Conservation (phyloP, 345 rosid genomes). For the Turnera subulata region DNA sequence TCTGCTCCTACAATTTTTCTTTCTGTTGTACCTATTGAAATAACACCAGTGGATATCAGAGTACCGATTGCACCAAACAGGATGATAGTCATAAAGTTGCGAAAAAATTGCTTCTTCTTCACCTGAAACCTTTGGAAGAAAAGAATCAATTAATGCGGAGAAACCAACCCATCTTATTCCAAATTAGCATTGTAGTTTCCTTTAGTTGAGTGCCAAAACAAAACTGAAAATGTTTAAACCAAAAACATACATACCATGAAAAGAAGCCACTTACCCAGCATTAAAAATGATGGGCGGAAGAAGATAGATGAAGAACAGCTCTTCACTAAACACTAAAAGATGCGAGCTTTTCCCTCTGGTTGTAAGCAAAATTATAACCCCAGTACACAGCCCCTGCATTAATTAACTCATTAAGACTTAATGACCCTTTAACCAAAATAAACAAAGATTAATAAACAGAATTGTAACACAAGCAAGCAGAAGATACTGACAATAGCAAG, state of each 20-base stretch:
- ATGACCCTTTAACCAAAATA: not conserved
- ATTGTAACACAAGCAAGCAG: not conserved
- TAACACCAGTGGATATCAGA: slow-evolving; percentile 74
- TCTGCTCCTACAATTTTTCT: not conserved
- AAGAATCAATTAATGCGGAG: not conserved
- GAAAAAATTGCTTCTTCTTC: slow-evolving; percentile 98
- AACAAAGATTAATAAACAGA: not conserved
- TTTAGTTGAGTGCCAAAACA: too few species aligned
- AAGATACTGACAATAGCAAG: slow-evolving; percentile 62
- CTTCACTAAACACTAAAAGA: slow-evolving; percentile 90
- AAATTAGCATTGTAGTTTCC: too few species aligned
- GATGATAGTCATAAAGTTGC: slow-evolving; percentile 92
- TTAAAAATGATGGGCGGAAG: slow-evolving; percentile 98
- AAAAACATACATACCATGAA: not conserved
- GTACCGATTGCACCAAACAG: slow-evolving; percentile 94
- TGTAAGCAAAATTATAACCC: slow-evolving; percentile 70
- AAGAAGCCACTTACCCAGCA: slow-evolving; percentile 64
- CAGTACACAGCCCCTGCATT: slow-evolving; percentile 83
- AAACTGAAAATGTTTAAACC: too few species aligned
- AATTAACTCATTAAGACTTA: slow-evolving; percentile 8
- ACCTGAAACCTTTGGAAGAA: slow-evolving; percentile 70
- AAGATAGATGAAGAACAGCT: slow-evolving; percentile 90
- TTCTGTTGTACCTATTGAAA: slow-evolving; percentile 57
- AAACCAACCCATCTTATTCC: too few species aligned
- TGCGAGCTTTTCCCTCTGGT: slow-evolving; percentile 79